Evolutionary conservation across 306 rosid genomes (phyloP).

Genomic region (Astragalus membranaceus): DNA sequence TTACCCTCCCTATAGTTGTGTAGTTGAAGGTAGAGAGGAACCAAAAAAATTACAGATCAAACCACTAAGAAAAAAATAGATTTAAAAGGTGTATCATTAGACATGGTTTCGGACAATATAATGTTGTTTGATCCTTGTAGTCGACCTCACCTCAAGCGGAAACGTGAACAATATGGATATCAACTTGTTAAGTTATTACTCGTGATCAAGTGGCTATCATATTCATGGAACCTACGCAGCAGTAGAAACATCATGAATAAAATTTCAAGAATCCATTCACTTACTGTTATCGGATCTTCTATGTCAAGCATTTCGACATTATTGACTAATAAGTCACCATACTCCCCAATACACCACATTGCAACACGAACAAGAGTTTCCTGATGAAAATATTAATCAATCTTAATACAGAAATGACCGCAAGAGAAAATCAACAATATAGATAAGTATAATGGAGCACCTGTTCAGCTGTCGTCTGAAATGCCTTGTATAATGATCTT

Average conservation of each 20-base stretch:
- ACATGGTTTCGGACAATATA: background rate
- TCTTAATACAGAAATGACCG: constrained; percentile 4
- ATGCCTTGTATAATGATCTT: constrained; percentile 74
- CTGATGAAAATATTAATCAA: constrained; percentile 39
- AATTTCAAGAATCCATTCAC: constrained; percentile 23
- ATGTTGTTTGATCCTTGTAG: background rate
- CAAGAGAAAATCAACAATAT: constrained; percentile 4
- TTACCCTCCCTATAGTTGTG: background rate
- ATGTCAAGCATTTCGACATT: constrained; percentile 75
- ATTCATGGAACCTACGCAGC: constrained; percentile 18
- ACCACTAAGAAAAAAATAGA: background rate
- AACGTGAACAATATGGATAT: constrained; percentile 2
- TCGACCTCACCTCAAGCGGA: background rate
- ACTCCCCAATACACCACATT: constrained; percentile 98
- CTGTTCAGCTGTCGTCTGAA: constrained; percentile 77
- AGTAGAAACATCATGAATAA: constrained; percentile 14
- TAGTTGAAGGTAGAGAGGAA: background rate
- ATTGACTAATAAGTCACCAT: constrained; percentile 83
- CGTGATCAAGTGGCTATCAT: constrained; percentile 13
- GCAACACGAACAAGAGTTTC: constrained; percentile 95
- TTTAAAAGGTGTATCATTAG: background rate
- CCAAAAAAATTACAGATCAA: background rate
- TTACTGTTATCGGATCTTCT: constrained; percentile 90
- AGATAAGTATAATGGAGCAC: constrained; percentile 32
- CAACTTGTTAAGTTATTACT: constrained; percentile 9